Base-by-base conservation (phyloP, 2,329 filamentous ascomycete species). In the Monosporascus sp. region DNA sequence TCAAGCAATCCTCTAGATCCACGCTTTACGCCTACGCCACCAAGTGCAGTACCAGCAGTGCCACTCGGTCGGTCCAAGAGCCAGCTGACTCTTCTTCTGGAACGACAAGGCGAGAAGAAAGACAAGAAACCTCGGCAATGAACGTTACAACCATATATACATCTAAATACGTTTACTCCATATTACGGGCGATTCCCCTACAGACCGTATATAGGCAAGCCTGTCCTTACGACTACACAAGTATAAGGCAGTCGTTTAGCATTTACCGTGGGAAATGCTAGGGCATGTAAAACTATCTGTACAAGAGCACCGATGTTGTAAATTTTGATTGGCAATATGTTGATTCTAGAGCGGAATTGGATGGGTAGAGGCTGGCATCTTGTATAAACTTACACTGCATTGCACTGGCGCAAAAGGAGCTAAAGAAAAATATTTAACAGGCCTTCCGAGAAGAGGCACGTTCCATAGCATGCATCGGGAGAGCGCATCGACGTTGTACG, bases 21-120 rank as follows among this genome's bases (percentile, higher is more conserved):
- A 8, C 59, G 70, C 22, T 74, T 81, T 52, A 73, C 71, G 5
- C 79, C 79, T 24, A 82, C 79, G 1, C 74, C 73, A 51, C 78
- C 77, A 5, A 77, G 71, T 44, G 65, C 71, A 11, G 68, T 72
- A 15, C 68, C 75, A 25, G 67, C 67, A 15, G 70, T 80, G 7
- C 78, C 77, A 4, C 68, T 84, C 48, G 80, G 73, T n/a, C 72
- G 80, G 53, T 79, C 81, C n/a, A 82, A 78, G 65, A 84, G 81
- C 59, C 81, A 85, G 62, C 69, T 85, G 27, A 79, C 77, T 9
- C 68, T 85, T 4, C 69, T 85, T 1, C 70, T 85, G 20, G 79
- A 83, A 58, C 75, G 77, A 37, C 55, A 63, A 38, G 50, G 55
- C 34, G 65, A 68, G 27, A 67, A 64, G 49, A 66, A 64, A 56